Evolutionary conservation across 306 rosid species (phyloP).

Genomic region (Erythrophleum fordii): DNA sequence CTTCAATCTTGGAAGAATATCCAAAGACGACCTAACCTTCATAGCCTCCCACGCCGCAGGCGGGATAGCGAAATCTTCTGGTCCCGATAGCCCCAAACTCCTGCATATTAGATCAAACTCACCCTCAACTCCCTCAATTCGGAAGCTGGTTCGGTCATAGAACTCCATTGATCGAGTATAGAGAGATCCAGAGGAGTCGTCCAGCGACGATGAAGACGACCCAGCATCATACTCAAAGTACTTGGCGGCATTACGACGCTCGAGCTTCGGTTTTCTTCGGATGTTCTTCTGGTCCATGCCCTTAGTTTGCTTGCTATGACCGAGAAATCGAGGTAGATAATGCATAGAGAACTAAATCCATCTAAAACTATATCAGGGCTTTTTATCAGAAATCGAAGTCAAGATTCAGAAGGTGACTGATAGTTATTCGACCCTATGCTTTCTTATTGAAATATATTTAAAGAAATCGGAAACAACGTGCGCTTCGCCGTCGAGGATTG

Average conservation of each 20-base stretch:
- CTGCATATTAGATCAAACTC: conserved; percentile 64
- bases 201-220: conserved; percentile 47
- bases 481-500: neutral
- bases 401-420: neutral
- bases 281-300: conserved; percentile 56
- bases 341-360: conserved; percentile 69
- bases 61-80: conserved; percentile 79
- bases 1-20: conserved; percentile 55
- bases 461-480: neutral
- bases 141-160: conserved; percentile 64
- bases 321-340: conserved; percentile 64
- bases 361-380: conserved; percentile 41
- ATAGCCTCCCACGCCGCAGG: conserved; percentile 69
- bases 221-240: conserved; percentile 67
- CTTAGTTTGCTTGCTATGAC: conserved; percentile 40
- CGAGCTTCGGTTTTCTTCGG: conserved; percentile 63
- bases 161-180: conserved; percentile 73
- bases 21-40: conserved; percentile 70
- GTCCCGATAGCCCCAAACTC: conserved; percentile 69
- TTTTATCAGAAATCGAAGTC: neutral
- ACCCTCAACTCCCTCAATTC: conserved; percentile 77
- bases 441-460: neutral
- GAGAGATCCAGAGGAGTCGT: conserved; percentile 45
- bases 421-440: neutral
- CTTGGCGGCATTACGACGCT: conserved; percentile 82